Conservation (phyloP, 768 basidiomycete species). For the Pisolithus marmoratus region DNA sequence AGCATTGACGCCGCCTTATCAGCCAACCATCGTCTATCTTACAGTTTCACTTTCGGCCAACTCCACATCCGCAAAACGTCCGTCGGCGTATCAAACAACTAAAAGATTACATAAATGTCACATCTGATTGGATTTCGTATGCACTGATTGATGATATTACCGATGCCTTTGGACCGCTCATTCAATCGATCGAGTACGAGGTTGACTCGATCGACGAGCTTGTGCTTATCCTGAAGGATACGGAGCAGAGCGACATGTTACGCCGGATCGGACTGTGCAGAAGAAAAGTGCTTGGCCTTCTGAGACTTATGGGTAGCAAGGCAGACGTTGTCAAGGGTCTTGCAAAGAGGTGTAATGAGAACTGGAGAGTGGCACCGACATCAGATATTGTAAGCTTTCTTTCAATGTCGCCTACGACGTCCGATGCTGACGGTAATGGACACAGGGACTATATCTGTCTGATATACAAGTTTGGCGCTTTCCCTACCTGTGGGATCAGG, state of each 20-base stretch:
- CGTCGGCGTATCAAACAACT: slow-evolving; percentile 97
- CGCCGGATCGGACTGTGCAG: slow-evolving; percentile 94
- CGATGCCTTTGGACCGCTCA: slow-evolving; percentile 96
- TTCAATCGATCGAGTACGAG: slow-evolving; percentile 98
- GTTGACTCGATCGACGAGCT: slow-evolving; percentile 99
- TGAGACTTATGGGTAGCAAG: slow-evolving; percentile 98
- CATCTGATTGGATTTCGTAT: slow-evolving; percentile 99
- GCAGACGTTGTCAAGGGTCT: slow-evolving; percentile 99
- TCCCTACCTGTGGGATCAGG: background rate
- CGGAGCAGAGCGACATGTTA: slow-evolving; percentile 90
- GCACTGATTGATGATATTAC: slow-evolving; percentile 99
- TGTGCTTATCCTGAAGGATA: slow-evolving; percentile 82
- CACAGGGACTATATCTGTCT: slow-evolving; percentile 86
- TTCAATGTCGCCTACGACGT: background rate
- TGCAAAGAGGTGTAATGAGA: slow-evolving; percentile 97
- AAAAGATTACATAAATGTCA: slow-evolving; percentile 97
- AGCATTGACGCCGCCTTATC: background rate
- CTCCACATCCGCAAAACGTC: slow-evolving; percentile 97
- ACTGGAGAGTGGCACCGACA: slow-evolving; percentile 97
- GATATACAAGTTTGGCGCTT: slow-evolving; percentile 71
- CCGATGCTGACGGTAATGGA: slow-evolving; percentile 1
- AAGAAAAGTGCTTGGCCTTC: slow-evolving; percentile 98
- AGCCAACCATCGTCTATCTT: background rate
- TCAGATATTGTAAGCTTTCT: slow-evolving; percentile 76
- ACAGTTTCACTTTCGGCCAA: slow-evolving; percentile 95